A percentile compares a stretch with the other conserved stretches of the same genome.
These are phyloP conservation scores for Stachybotrys chartarum DNA, from an alignment of 2,329 filamentous ascomycete genomes.

Conservation along the genomic window DNA sequence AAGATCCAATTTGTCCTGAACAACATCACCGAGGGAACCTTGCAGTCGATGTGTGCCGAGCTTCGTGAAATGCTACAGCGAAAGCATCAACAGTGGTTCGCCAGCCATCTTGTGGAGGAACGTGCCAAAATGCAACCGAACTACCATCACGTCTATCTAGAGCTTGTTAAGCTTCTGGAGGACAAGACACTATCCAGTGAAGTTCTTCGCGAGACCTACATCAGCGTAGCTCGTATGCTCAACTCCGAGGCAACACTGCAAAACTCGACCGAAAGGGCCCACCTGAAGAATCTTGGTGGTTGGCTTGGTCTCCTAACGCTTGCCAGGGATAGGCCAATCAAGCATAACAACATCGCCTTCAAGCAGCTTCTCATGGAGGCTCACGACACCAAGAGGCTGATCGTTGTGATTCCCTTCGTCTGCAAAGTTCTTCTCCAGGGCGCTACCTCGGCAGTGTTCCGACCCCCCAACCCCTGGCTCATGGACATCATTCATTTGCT, in stretches of 20 bases:
- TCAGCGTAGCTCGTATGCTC: slow-evolving; percentile 76
- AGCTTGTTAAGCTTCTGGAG: slow-evolving; percentile 77
- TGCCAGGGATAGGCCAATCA: slow-evolving; percentile 89
- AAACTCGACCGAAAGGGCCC: slow-evolving; percentile 74
- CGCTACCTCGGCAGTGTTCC: slow-evolving; percentile 78
- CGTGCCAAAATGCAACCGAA: slow-evolving; percentile 97
- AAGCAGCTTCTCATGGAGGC: slow-evolving; percentile 92
- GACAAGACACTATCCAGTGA: slow-evolving; percentile 76
- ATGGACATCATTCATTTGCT: slow-evolving; percentile 92
- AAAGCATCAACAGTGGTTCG: slow-evolving; percentile 92
- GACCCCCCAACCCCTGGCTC: slow-evolving; percentile 91
- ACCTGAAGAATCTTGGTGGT: slow-evolving; percentile 85
- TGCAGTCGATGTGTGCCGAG: slow-evolving; percentile 77
- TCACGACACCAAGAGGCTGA: slow-evolving; percentile 82
- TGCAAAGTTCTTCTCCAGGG: slow-evolving; percentile 92
- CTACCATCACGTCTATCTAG: slow-evolving; percentile 87
- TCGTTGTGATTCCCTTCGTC: slow-evolving; percentile 93
- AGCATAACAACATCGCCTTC: slow-evolving; percentile 94
- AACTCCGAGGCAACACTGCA: slow-evolving; percentile 85
- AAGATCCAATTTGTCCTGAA: slow-evolving; percentile 95
- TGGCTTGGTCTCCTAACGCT: slow-evolving; percentile 94
- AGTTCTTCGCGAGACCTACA: slow-evolving; percentile 87
- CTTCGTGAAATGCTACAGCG: slow-evolving; percentile 71
- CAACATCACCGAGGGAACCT: slow-evolving; percentile 86
- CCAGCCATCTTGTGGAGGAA: slow-evolving; percentile 87